Base-by-base conservation (phyloP, 2,329 filamentous ascomycete genomes). In the Penicillium vulpinum region DNA sequence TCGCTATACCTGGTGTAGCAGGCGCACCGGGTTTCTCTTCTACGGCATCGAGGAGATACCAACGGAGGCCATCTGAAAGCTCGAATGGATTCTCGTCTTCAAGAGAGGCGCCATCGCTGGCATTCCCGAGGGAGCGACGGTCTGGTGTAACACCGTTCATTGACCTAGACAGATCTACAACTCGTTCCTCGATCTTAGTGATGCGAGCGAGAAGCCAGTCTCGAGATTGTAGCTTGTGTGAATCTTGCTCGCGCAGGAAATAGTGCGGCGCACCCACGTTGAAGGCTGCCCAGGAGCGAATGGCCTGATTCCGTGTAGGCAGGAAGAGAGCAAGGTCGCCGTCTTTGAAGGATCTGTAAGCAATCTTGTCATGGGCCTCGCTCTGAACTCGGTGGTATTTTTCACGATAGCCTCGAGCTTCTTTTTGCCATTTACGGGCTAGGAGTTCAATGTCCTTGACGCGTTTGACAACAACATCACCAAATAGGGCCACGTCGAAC, bases 131-230 rank as follows among this genome's bases (percentile, higher is more conserved):
- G 56, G 82, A 77, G 62, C 77, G 71, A 62, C 77, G 73, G 59
- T 88, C 86, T 13, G 84, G 82, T 8, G 76, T 69, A 54, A 74
- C 56, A 57, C 76, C 73, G 64, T 87, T 83, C 60, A 94, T 78
- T 24, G 88, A 90, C 76, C 90, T 92, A 16, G 90, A 94, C 6
- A 97, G 80, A 73, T 99, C 92, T 0, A 99, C 94, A 4, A 97
- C 88, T 4, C 92, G 89, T 72, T 97, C 91, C 77, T 97, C 91
- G 22, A 97, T 87, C 62, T 91, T 91, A 13, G 87, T 87, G 57
- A 99, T 97, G 16, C 94, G 88, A 9, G 94, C 94, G 8, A 99
- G 88, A n/a, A 99, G 85, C 92, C 94, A 99, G 71, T 99, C 94
- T 35, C 93, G 85, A 46, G 87, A 88, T 29, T 88, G 86, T 6